These are phyloP conservation scores for Cetradonia linearis DNA, from an alignment of 495 filamentous ascomycete genomes.

Conservation along the genomic window DNA sequence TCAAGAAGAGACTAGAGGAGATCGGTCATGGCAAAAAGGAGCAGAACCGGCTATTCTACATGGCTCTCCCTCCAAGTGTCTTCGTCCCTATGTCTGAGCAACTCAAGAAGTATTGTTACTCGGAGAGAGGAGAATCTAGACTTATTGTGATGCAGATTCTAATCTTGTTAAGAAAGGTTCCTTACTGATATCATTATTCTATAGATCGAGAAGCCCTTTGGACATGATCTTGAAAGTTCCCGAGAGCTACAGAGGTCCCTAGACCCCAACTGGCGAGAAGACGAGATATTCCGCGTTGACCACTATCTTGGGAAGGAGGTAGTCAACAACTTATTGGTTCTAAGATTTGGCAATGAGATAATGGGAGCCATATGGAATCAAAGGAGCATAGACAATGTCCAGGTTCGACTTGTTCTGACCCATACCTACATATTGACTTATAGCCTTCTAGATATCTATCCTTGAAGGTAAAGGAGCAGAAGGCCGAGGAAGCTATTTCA, in stretches of 20 bases:
- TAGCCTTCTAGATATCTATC: slow-evolving; percentile 64
- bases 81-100: slow-evolving; percentile 21
- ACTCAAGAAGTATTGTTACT: slow-evolving; percentile 22
- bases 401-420: slow-evolving; percentile 28
- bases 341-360: slow-evolving; percentile 97
- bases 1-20: slow-evolving; percentile 17
- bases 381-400: slow-evolving; percentile 94
- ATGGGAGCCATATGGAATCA: slow-evolving; percentile 97
- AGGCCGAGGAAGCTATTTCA: slow-evolving; percentile 95
- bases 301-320: slow-evolving; percentile 99
- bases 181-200: slow-evolving; percentile 16
- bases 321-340: slow-evolving; percentile 98
- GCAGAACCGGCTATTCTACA: slow-evolving; percentile 24
- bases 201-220: slow-evolving; percentile 97
- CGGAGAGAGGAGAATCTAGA: slow-evolving; percentile 15
- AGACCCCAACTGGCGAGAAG: slow-evolving; percentile 94
- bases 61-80: slow-evolving; percentile 23
- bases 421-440: not conserved
- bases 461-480: slow-evolving; percentile 98
- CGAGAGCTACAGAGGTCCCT: slow-evolving; percentile 86
- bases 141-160: slow-evolving; percentile 26
- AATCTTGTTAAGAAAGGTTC: too few species aligned
- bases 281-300: slow-evolving; percentile 98
- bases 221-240: slow-evolving; percentile 88
- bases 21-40: slow-evolving; percentile 18